Evolutionary conservation across 2,329 filamentous ascomycete species (phyloP), one percentile per base, ranked within the genome.

Genomic region (Endothia cerciana): DNA sequence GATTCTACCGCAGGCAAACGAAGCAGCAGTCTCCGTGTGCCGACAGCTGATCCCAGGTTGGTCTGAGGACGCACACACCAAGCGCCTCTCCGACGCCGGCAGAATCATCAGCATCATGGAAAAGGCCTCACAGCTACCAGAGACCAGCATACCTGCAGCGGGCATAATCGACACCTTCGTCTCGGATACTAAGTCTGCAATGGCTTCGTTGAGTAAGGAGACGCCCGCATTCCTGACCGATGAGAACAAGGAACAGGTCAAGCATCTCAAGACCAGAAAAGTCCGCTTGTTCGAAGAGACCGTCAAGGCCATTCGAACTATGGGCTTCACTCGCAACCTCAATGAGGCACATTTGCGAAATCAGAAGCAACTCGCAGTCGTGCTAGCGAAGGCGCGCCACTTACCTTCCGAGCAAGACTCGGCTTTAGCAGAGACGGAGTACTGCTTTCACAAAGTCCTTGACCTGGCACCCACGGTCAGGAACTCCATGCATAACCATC

Each of bases 201-300:
- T 93, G 69, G 80, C 85, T 2, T 88, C 93, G 67, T 85, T 98
- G 66, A 90, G 90, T 69, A 92, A 93, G 66, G 91, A 93, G 70
- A 99, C 95, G 0, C 95, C 95, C 0, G 81, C 86, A 0, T 83
- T 85, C n/a, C 79, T 97, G 56, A 97, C 87, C 0, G 92, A 97
- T 33, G 94, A 97, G 53, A 97, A 95, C 76, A 94, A 94, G 74
- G 85, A 89, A 13, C 77, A 85, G 19, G 87, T 97, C 68, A 94
- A 96, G 77, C 92, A 97, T 75, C 87, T 98, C 71, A 98, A 97
- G 81, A 89, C 88, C 2, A 87, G 92, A 72, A 99, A 99, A 79
- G 88, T 93, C 53, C 94, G 93, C 71, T 85, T 98, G 17, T 95
- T 97, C 72, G 91, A 93, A 0, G 94, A 98, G 71, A 94, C 91